phyloP scores from a whole-genome alignment of 371 early-diverging fungal genomes.

The Rhizopus stolonifer region DNA sequence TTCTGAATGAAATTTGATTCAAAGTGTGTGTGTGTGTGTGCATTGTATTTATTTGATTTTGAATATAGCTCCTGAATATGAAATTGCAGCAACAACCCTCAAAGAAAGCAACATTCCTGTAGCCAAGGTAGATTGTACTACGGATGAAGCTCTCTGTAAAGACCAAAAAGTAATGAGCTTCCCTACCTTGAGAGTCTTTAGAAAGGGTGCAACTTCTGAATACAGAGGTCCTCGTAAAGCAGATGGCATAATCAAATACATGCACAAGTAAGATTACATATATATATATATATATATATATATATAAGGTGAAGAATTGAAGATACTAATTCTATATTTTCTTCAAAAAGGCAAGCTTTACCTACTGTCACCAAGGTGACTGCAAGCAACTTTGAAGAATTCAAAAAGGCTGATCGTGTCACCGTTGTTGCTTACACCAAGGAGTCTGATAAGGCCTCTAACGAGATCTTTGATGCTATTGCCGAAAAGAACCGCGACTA shows the following conservation, averaged over 20 bases:
- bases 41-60: too few relatives aligned
- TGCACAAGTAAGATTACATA: constrained; percentile 64
- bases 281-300: too few relatives aligned
- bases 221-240: constrained; percentile 86
- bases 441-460: constrained; percentile 64
- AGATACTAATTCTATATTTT: not conserved
- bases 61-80: constrained; percentile 92
- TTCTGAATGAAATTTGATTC: too few relatives aligned
- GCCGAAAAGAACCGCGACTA: constrained; percentile 83
- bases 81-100: constrained; percentile 80
- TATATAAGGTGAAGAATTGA: constrained; percentile 32
- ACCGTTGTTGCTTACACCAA: constrained; percentile 83
- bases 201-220: constrained; percentile 63
- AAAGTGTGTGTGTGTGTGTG: too few relatives aligned
- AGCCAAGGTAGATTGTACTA: constrained; percentile 96
- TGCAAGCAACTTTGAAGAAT: constrained; percentile 64
- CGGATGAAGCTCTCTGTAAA: constrained; percentile 77
- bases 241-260: constrained; percentile 80
- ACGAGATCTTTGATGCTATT: constrained; percentile 53
- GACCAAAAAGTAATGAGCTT: constrained; percentile 82
- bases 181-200: constrained; percentile 93
- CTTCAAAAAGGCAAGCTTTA: constrained; percentile 63
- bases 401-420: constrained; percentile 79
- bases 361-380: constrained; percentile 76
- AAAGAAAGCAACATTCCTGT: constrained; percentile 68